phyloP scores from a whole-genome alignment of 1,284 basidiomycete genomes.

The Cystobasidium slooffiae region DNA sequence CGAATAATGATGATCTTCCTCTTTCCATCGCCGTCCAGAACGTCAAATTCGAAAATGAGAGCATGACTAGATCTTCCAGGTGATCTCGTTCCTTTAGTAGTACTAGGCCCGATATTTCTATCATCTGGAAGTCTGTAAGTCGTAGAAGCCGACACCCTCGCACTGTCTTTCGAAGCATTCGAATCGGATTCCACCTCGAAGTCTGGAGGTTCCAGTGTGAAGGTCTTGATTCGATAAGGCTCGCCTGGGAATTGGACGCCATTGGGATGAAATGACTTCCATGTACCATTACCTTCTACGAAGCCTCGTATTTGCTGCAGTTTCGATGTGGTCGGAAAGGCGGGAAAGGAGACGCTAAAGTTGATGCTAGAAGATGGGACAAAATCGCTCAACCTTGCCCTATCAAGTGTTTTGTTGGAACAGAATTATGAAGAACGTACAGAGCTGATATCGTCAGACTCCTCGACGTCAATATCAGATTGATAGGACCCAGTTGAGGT shows the following conservation, averaged over 20 bases:
- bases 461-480: constrained; percentile 22
- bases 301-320: constrained; percentile 14
- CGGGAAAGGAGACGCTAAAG: constrained; percentile 21
- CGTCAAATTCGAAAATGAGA: constrained; percentile 25
- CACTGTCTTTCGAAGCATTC: background rate
- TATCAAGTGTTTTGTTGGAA: background rate
- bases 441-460: constrained; percentile 21
- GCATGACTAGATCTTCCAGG: constrained; percentile 10
- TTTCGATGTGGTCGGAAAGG: background rate
- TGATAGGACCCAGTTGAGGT: constrained; percentile 26
- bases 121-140: constrained; percentile 22
- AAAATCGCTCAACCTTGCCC: no score
- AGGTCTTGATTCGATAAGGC: constrained; percentile 4
- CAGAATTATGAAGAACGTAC: background rate
- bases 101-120: constrained; percentile 6
- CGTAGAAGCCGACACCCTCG: background rate
- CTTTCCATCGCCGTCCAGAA: constrained; percentile 17
- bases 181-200: background rate
- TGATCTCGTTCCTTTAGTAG: constrained; percentile 2
- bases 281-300: constrained; percentile 1
- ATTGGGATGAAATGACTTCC: constrained; percentile 9
- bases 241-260: constrained; percentile 8
- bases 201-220: constrained; percentile 2
- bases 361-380: constrained; percentile 6
- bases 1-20: constrained; percentile 19